Evolutionary conservation across 257 asterid genomes (phyloP), one percentile per base, ranked within the genome.

Genomic region (Anisodus tanguticus): DNA sequence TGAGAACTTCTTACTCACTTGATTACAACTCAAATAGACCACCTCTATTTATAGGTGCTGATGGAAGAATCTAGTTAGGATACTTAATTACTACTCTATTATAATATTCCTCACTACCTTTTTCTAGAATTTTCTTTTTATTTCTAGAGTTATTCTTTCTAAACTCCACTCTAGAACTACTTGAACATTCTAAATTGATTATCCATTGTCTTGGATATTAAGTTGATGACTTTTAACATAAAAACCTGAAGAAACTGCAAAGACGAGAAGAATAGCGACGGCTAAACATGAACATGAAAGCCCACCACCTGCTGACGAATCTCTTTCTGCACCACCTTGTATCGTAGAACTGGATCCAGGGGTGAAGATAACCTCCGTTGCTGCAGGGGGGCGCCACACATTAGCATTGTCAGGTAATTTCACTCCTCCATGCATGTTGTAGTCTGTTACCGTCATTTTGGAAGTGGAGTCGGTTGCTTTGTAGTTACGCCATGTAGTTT

Each of bases 311-410:
- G 89, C 84, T 39, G 97, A 94, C 81, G 97, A 94, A 85, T 82
- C 93, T 17, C 93, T 91, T 82, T 94, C 94, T 53, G 90, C 91
- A 87, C 92, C 94, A 19, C 92, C 97, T 85, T 90, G 95, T 90
- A 87, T 85, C 58, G 97, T 94, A 81, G 87, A 86, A 82, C 68
- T 94, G 89, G 95, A 92, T 85, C 88, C 91, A n/a, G 95, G 94
- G 62, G 93, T 94, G 77, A 92, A 90, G 86, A 87, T 94, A 85
- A 87, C 91, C 45, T 85, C 92, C 55, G 97, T 94, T 89, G 94
- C 97, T 31, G 98, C 98, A 59, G 98, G 98, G 66, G 97, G 97
- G 17, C 94, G 98, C 77, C 97, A 92, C 80, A 91, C 97, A 4
- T 89, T 94, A 81, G 94, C 91, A 74, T 83, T 91, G 78, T 92